Evolutionary conservation across 2,329 filamentous ascomycete genomes (phyloP).

Genomic region (Fusarium sp.): DNA sequence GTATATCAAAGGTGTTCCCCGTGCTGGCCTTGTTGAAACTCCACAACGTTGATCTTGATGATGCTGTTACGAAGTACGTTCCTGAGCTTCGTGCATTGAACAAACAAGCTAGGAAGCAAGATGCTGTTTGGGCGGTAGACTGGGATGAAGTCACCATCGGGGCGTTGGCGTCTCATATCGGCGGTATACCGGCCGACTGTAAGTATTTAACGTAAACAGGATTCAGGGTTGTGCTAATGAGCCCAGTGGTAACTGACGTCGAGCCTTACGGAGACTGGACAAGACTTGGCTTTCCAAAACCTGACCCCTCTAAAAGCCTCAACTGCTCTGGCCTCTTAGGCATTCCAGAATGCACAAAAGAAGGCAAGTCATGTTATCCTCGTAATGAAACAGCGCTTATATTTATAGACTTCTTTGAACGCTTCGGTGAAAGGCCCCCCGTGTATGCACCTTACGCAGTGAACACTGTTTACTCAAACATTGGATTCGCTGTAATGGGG

Average conservation of each 20-base stretch:
- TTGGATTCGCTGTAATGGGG: background rate
- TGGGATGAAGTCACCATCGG: conserved; percentile 19
- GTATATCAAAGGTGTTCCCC: conserved; percentile 7
- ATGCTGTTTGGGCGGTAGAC: conserved; percentile 10
- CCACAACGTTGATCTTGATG: background rate
- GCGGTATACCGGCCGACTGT: conserved; percentile 7
- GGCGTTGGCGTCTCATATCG: conserved; percentile 1
- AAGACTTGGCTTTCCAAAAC: background rate
- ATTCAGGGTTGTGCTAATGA: too few species aligned
- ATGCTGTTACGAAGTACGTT: conserved; percentile 9
- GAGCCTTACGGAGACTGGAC: conserved; percentile 23
- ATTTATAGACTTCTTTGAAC: background rate
- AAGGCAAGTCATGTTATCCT: background rate
- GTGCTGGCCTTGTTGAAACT: conserved; percentile 4
- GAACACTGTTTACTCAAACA: conserved; percentile 8
- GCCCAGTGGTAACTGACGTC: background rate
- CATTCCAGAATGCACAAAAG: background rate
- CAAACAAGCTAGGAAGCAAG: background rate
- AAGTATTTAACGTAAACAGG: too few species aligned
- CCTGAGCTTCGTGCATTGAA: conserved; percentile 8
- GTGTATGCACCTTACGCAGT: conserved; percentile 1
- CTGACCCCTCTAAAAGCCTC: background rate
- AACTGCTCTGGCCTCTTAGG: conserved; percentile 17
- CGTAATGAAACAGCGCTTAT: too few species aligned
- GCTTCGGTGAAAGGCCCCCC: conserved; percentile 7